Evolutionary conservation across 352 stramenopile genomes (phyloP).

Genomic region (Phytopythium vexans): DNA sequence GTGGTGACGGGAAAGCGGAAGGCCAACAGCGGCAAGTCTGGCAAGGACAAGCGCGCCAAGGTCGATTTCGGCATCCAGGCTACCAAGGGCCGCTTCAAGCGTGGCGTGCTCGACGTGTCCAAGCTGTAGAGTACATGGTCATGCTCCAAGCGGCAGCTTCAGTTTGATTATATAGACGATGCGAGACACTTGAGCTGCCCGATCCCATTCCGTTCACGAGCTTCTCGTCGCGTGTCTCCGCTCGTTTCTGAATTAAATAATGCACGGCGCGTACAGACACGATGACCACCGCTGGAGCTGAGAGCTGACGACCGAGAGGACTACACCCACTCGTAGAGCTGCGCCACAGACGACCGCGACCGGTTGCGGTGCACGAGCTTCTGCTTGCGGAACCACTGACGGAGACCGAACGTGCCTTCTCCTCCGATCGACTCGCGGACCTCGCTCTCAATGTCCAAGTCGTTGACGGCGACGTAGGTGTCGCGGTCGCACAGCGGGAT

Average conservation of each 20-base stretch:
- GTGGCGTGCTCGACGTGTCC: conserved; percentile 71
- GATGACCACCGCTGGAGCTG: background rate
- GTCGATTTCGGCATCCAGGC: conserved; percentile 73
- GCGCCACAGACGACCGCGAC: conserved; percentile 48
- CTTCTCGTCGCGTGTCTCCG: too few relatives aligned
- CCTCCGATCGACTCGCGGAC: conserved; percentile 72
- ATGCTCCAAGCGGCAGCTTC: background rate
- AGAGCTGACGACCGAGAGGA: background rate
- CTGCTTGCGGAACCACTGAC: conserved; percentile 82
- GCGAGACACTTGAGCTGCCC: background rate
- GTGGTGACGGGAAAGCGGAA: conserved; percentile 72
- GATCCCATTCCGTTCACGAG: too few relatives aligned
- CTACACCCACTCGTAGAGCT: conserved; percentile 76
- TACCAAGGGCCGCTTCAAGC: conserved; percentile 71
- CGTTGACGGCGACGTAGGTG: conserved; percentile 41
- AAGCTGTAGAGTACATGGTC: conserved; percentile 24
- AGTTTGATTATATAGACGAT: conserved; percentile 3
- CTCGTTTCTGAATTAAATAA: background rate
- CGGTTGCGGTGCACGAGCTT: conserved; percentile 78
- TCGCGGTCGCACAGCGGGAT: conserved; percentile 54
- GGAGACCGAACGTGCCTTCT: conserved; percentile 74
- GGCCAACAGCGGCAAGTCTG: conserved; percentile 14
- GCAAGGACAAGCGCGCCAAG: conserved; percentile 56
- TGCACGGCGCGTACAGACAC: background rate
- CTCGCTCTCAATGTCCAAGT: conserved; percentile 77